phyloP scores from a whole-genome alignment of 139 green algal species.

The Bryopsis sp. region DNA sequence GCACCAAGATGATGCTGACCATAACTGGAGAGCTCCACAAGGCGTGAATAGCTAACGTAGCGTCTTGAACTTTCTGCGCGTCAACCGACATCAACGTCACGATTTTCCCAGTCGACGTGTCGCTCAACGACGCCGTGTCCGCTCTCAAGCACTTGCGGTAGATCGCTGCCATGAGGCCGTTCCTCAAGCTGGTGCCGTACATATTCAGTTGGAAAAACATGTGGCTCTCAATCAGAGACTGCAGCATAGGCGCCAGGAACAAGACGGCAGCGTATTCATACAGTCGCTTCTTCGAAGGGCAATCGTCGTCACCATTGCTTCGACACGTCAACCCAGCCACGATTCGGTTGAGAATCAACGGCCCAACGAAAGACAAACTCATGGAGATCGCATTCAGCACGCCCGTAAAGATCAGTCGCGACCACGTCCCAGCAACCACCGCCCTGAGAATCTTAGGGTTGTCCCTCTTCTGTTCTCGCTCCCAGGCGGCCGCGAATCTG shows the following conservation, averaged over 20 bases:
- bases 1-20: constrained; percentile 62
- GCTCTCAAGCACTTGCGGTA: constrained; percentile 72
- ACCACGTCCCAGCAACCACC: background rate
- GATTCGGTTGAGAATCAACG: background rate
- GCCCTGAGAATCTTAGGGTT: too few species aligned
- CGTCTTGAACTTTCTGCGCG: constrained; percentile 61
- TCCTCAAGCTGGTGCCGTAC: constrained; percentile 48
- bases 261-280: constrained; percentile 24
- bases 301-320: background rate
- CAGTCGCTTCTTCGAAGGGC: background rate
- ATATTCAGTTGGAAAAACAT: constrained; percentile 26
- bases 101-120: constrained; percentile 30
- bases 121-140: background rate
- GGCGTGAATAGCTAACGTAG: constrained; percentile 45
- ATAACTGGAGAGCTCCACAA: constrained; percentile 57
- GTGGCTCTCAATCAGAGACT: constrained; percentile 41
- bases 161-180: constrained; percentile 71
- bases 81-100: constrained; percentile 71
- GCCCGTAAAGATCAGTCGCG: background rate
- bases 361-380: background rate
- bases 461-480: too few species aligned
- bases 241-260: constrained; percentile 46
- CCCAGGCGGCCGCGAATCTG: too few species aligned
- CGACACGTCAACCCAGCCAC: background rate
- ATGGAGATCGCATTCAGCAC: background rate